Percentiles rank a stretch among this genome's conserved stretches.
These are phyloP conservation scores for Brassica balearica DNA, from an alignment of 441 rosid genomes.

Conservation along the genomic window DNA sequence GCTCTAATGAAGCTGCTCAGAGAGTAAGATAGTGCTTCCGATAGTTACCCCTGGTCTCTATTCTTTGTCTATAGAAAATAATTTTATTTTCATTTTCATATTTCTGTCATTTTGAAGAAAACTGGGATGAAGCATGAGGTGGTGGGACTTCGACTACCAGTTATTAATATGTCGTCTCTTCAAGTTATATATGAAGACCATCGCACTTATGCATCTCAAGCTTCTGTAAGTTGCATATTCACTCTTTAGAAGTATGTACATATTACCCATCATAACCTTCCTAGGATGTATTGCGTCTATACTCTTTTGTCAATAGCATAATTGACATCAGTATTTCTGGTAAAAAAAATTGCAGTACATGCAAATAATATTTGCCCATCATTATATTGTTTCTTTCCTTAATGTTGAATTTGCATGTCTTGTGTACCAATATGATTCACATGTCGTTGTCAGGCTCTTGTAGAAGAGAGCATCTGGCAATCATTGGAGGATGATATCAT, in stretches of 20 bases:
- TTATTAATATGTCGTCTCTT: constrained; percentile 77
- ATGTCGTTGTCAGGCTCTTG: constrained; percentile 60
- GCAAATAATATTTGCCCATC: constrained; percentile 19
- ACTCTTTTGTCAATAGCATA: constrained; percentile 22
- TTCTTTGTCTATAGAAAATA: constrained; percentile 10
- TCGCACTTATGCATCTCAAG: constrained; percentile 88
- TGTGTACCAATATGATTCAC: constrained; percentile 23
- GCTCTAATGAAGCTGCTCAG: constrained; percentile 26
- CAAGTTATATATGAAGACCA: constrained; percentile 92
- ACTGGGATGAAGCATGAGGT: constrained; percentile 85
- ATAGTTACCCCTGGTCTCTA: constrained; percentile 24
- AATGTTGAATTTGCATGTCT: constrained; percentile 21
- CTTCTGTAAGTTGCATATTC: constrained; percentile 71
- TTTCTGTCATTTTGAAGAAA: constrained; percentile 64
- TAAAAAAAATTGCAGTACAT: neutral
- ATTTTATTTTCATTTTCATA: constrained; percentile 5
- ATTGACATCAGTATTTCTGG: constrained; percentile 21
- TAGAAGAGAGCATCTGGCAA: constrained; percentile 81
- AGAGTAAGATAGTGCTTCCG: constrained; percentile 18
- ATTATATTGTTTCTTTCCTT: constrained; percentile 12
- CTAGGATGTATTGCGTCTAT: constrained; percentile 9
- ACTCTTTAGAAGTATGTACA: constrained; percentile 24
- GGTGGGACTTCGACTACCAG: constrained; percentile 79
- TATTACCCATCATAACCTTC: constrained; percentile 25
- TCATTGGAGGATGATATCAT: constrained; percentile 92